Evolutionary conservation across 1,284 basidiomycete species (phyloP), one percentile per base, ranked within the genome.

Genomic region (Fomitopsis palustris): DNA sequence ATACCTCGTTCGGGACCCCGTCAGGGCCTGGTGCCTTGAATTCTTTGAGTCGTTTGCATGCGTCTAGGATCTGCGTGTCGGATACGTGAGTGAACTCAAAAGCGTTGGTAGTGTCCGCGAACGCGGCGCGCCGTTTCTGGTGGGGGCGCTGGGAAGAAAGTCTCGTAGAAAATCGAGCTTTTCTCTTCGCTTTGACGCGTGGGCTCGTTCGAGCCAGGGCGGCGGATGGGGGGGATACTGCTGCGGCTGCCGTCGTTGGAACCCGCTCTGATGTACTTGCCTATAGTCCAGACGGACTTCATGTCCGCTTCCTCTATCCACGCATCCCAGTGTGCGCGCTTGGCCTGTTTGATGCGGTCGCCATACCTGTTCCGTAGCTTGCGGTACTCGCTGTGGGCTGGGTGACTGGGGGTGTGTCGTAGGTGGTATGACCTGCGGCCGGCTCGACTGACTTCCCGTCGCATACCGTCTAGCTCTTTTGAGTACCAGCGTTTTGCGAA

Each of bases 321-420:
- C 10, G 14, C 21, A 17, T 37, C 55, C 75, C 75, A 77, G 62
- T 72, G 70, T n/a, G 75, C 64, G 0, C 61, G 59, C 53, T 77
- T 80, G 0, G 68, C 65, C 6, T 52, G 39, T 17, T 57, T 19
- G 16, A 79, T 72, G 16, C 53, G 56, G 21, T 73, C 60, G 1
- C 57, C 54, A 56, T 78, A 78, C 8, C 53, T 25, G 53, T 72
- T 74, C 2, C 63, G 35, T 8, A 29, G 55, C 8, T 41, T 21
- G 2, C 63, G 47, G 54, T 56, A 65, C 49, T 70, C 63, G 17
- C 59, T 51, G 55, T 75, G 73, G 0, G 57, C n/a, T 0, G 64
- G 67, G 62, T 78, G 66, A 0, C 14, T 0, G 1, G 65, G 59
- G 71, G 71, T 9, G 64, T 71, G 58, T 76, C 78, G 29, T 65